Evolutionary conservation across 2,329 filamentous ascomycete species (phyloP).

Genomic region (Shiraia bambusicola): DNA sequence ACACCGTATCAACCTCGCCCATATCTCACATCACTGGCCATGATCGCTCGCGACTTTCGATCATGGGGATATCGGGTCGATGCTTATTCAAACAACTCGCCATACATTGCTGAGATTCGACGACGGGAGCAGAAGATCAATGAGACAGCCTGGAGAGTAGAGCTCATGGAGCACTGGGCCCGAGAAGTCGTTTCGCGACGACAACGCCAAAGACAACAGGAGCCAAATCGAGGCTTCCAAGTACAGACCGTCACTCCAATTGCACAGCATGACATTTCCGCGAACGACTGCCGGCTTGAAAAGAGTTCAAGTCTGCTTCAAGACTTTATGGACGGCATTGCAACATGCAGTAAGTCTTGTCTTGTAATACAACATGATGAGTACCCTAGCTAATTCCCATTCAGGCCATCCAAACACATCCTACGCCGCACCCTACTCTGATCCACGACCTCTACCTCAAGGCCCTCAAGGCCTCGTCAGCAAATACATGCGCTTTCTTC

Average conservation of each 20-base stretch:
- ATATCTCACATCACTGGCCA: not conserved
- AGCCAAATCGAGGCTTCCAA: too few relatives aligned
- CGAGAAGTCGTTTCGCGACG: not conserved
- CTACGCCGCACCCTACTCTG: not conserved
- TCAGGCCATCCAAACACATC: not conserved
- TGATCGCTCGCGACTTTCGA: not conserved
- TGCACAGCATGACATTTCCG: not conserved
- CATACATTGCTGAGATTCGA: not conserved
- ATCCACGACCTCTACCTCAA: not conserved
- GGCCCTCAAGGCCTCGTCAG: not conserved
- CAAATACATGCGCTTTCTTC: not conserved
- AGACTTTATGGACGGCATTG: not conserved
- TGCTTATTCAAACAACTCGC: not conserved
- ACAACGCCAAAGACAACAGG: too few relatives aligned
- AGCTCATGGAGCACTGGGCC: constrained; percentile 1
- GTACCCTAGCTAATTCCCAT: not conserved
- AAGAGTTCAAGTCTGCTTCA: not conserved
- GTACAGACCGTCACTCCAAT: not conserved
- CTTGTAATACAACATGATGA: not conserved
- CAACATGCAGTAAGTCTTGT: not conserved
- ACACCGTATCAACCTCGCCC: not conserved
- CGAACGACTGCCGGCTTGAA: not conserved
- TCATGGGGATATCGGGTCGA: not conserved
- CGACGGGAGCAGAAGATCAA: not conserved
- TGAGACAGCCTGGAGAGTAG: not conserved